phyloP scores from a whole-genome alignment of 306 rosid genomes.

The Dalbergia cultrata region DNA sequence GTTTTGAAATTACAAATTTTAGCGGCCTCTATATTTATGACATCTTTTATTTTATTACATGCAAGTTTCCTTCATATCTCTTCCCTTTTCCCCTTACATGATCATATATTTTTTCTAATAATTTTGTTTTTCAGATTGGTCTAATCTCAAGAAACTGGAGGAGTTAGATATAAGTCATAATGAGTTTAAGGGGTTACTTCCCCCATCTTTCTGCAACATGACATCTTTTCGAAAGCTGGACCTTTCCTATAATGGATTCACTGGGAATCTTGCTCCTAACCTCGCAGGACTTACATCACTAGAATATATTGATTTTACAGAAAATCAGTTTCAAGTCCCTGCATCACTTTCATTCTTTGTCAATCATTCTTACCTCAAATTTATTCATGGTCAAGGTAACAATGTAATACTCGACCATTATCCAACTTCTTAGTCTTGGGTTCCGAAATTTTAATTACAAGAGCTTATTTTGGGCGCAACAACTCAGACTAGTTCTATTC shows the following conservation, averaged over 20 bases:
- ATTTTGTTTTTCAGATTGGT: constrained; percentile 18
- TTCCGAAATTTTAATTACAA: constrained; percentile 35
- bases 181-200: constrained; percentile 24
- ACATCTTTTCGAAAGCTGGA: constrained; percentile 3
- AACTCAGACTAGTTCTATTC: background rate
- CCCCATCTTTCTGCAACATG: constrained; percentile 30
- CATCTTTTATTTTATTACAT: no score
- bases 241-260: background rate
- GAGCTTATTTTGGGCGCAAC: constrained; percentile 21
- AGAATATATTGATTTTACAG: background rate
- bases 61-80: no score
- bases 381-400: constrained; percentile 10
- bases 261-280: background rate
- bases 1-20: no score
- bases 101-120: no score
- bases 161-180: constrained; percentile 3
- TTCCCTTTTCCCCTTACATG: no score
- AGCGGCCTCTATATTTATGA: no score
- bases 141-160: constrained; percentile 20
- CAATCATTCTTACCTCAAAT: constrained; percentile 26
- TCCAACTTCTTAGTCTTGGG: background rate
- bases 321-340: constrained; percentile 37
- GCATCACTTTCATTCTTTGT: constrained; percentile 16
- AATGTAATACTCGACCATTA: background rate
- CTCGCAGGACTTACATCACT: constrained; percentile 39